These are phyloP conservation scores for Leccinum boreale DNA, from an alignment of 768 basidiomycete genomes.

Conservation along the genomic window DNA sequence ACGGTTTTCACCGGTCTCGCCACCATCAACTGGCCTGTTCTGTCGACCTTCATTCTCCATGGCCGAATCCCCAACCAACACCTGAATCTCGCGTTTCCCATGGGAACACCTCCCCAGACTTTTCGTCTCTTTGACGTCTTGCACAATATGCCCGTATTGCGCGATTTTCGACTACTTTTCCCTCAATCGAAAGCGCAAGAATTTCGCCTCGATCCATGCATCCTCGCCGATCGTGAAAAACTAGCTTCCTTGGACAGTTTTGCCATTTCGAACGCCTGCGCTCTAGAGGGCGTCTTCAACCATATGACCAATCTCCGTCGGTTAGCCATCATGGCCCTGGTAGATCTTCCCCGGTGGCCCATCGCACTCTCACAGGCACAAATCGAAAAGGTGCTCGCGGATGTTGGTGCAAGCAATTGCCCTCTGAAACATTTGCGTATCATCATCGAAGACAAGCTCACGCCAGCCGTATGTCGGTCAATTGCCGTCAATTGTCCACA, in stretches of 20 bases:
- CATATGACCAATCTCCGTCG: constrained; percentile 28
- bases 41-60: constrained; percentile 31
- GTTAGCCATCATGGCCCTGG: constrained; percentile 31
- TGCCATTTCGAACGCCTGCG: constrained; percentile 35
- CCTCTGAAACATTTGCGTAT: constrained; percentile 33
- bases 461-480: constrained; percentile 26
- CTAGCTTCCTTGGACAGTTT: constrained; percentile 34
- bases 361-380: constrained; percentile 35
- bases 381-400: constrained; percentile 27
- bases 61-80: constrained; percentile 24
- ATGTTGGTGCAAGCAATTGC: constrained; percentile 31
- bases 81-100: constrained; percentile 14
- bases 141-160: constrained; percentile 28
- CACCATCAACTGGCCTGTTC: constrained; percentile 29
- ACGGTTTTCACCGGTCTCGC: constrained; percentile 26
- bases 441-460: constrained; percentile 36
- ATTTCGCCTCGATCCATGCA: constrained; percentile 22
- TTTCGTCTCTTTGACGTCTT: constrained; percentile 28
- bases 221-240: constrained; percentile 22
- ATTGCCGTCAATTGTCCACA: constrained; percentile 31
- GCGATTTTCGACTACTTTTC: constrained; percentile 32
- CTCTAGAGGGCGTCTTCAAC: constrained; percentile 27
- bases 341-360: constrained; percentile 36
- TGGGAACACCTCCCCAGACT: background rate
- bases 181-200: constrained; percentile 27